Percentiles rank a stretch among this genome's conserved stretches.
phyloP scores from a whole-genome alignment of 2,329 filamentous ascomycete species.

The Orbilia quercus region DNA sequence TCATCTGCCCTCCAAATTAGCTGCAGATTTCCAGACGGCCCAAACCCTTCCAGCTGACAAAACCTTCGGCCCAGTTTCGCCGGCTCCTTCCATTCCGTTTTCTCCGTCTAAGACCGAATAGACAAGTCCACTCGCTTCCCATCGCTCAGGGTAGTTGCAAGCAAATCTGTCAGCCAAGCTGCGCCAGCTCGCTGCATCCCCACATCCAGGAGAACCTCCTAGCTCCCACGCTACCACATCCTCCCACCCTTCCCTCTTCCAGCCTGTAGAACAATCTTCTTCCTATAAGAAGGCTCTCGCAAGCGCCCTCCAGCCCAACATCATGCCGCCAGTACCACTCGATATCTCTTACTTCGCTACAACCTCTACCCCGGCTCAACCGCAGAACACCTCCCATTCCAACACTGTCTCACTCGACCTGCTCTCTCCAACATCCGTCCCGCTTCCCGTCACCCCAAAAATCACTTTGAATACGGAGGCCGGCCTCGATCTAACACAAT shows the following conservation, averaged over 20 bases:
- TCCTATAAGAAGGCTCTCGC: constrained; percentile 55
- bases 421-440: constrained; percentile 49
- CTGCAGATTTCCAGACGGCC: constrained; percentile 7
- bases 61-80: constrained; percentile 12
- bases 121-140: constrained; percentile 39
- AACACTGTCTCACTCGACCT: constrained; percentile 26
- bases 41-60: constrained; percentile 8
- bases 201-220: constrained; percentile 24
- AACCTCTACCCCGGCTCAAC: constrained; percentile 14
- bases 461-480: constrained; percentile 36
- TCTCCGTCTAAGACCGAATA: constrained; percentile 54
- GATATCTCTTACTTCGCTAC: constrained; percentile 21
- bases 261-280: constrained; percentile 38
- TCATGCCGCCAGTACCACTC: constrained; percentile 56
- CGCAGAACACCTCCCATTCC: constrained; percentile 13
- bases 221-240: constrained; percentile 32
- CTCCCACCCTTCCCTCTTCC: constrained; percentile 22
- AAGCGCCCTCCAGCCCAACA: constrained; percentile 45
- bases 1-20: constrained; percentile 16
- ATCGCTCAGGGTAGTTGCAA: constrained; percentile 35
- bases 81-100: constrained; percentile 29
- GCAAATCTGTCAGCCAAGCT: constrained; percentile 48
- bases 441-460: constrained; percentile 45
- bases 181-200: constrained; percentile 29
- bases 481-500: constrained; percentile 18